Conservation (phyloP, 176 grass and related monocot genomes). For the Zoysia pacifica region DNA sequence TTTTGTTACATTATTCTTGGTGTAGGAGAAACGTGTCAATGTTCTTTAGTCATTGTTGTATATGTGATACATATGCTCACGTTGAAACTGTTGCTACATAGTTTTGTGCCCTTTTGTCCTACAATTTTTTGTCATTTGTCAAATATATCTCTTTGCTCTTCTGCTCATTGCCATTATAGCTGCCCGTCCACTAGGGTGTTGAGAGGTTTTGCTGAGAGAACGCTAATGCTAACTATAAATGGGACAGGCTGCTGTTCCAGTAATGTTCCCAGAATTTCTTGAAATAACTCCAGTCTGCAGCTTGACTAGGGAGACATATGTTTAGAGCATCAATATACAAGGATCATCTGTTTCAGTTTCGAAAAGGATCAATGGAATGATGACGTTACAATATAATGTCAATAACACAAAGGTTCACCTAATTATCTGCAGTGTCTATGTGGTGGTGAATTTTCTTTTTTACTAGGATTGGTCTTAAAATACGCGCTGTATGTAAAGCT, state of each 20-base stretch:
- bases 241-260: background rate
- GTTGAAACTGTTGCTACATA: background rate
- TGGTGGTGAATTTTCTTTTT: background rate
- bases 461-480: background rate
- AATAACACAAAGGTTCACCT: background rate
- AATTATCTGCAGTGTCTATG: background rate
- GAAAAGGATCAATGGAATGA: conserved; percentile 4
- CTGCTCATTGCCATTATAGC: background rate
- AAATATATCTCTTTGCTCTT: conserved; percentile 7
- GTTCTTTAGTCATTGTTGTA: background rate
- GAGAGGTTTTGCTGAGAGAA: background rate
- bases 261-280: conserved; percentile 18
- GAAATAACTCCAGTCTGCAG: conserved; percentile 12
- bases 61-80: background rate
- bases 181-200: background rate
- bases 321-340: background rate
- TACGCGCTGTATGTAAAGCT: background rate
- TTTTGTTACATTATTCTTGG: conserved; percentile 4
- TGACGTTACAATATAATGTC: background rate
- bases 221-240: background rate
- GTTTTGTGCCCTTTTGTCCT: conserved; percentile 6
- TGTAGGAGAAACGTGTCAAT: background rate
- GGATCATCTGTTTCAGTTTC: background rate
- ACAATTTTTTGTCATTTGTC: conserved; percentile 13
- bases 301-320: background rate